A percentile compares a stretch with the other conserved stretches of the same genome.
Evolutionary conservation across 164 flowering plant species (phyloP).

Genomic region (Umbellularia californica): DNA sequence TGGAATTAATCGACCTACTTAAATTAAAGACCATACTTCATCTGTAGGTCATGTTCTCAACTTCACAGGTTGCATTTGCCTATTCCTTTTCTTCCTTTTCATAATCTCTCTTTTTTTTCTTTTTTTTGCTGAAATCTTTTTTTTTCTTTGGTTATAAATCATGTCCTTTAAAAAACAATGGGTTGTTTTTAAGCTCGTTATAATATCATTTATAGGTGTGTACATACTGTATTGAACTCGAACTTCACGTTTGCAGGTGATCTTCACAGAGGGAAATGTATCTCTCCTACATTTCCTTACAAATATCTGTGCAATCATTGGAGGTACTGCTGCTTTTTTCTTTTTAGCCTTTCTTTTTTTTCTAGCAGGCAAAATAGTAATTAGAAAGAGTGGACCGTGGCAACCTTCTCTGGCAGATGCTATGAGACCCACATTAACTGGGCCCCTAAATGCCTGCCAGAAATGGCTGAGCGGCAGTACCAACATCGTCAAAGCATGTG

Average conservation of each 20-base stretch:
- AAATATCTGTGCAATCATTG: constrained; percentile 60
- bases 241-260: constrained; percentile 42
- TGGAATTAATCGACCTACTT: too few relatives aligned
- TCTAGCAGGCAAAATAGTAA: neutral
- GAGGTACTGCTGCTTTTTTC: constrained; percentile 37
- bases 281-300: constrained; percentile 68
- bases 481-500: neutral
- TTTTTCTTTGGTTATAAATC: too few relatives aligned
- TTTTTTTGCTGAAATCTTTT: too few relatives aligned
- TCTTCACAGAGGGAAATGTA: constrained; percentile 41
- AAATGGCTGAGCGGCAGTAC: neutral
- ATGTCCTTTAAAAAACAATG: too few relatives aligned
- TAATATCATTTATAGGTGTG: too few relatives aligned
- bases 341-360: neutral
- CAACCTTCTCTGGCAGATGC: neutral
- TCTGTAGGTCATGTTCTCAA: neutral
- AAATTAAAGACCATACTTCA: too few relatives aligned
- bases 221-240: neutral
- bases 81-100: neutral
- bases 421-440: neutral
- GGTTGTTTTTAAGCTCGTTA: too few relatives aligned
- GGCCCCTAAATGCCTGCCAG: neutral
- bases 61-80: neutral
- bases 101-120: too few relatives aligned
- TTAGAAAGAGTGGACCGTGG: neutral